A percentile compares a stretch with the other conserved stretches of the same genome.
Evolutionary conservation across 345 rosid genomes (phyloP).

Genomic region (Murraya paniculata): DNA sequence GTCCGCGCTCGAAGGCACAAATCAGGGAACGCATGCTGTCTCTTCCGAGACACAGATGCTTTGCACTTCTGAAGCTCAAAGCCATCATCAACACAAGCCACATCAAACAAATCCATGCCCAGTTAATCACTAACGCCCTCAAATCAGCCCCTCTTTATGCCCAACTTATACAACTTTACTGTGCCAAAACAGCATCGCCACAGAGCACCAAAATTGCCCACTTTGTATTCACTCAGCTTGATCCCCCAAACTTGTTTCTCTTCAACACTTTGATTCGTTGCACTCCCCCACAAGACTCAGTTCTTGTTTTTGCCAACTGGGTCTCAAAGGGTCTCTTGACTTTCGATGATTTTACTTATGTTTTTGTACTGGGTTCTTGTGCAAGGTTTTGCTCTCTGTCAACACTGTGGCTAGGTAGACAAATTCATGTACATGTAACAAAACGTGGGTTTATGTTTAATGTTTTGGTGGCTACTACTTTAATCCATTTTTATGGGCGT

Average conservation of each 20-base stretch:
- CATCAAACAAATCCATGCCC: conserved; percentile 56
- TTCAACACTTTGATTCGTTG: conserved; percentile 66
- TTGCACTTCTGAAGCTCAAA: conserved; percentile 23
- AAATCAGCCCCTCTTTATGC: conserved; percentile 35
- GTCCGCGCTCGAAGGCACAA: not conserved
- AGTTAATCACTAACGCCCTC: conserved; percentile 39
- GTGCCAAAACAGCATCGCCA: conserved; percentile 25
- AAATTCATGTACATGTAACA: conserved; percentile 35
- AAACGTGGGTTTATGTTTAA: conserved; percentile 42
- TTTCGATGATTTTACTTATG: conserved; percentile 45
- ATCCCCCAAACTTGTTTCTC: conserved; percentile 44
- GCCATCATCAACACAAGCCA: conserved; percentile 24
- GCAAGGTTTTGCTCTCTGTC: conserved; percentile 39
- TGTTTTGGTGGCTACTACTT: conserved; percentile 44
- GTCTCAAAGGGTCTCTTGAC: conserved; percentile 28
- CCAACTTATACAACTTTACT: conserved; percentile 46
- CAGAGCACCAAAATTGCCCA: conserved; percentile 36
- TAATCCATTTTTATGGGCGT: conserved; percentile 51
- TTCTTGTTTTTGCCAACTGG: conserved; percentile 45
- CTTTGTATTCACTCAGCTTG: conserved; percentile 30
- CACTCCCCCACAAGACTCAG: conserved; percentile 41
- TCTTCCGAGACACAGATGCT: conserved; percentile 26
- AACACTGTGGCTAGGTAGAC: conserved; percentile 41
- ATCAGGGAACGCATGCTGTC: conserved; percentile 10
- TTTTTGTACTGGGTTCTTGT: conserved; percentile 60